Evolutionary conservation across 805 yeast genomes (phyloP), one percentile per base, ranked within the genome.

Genomic region (Danielozyma ontarioensis): DNA sequence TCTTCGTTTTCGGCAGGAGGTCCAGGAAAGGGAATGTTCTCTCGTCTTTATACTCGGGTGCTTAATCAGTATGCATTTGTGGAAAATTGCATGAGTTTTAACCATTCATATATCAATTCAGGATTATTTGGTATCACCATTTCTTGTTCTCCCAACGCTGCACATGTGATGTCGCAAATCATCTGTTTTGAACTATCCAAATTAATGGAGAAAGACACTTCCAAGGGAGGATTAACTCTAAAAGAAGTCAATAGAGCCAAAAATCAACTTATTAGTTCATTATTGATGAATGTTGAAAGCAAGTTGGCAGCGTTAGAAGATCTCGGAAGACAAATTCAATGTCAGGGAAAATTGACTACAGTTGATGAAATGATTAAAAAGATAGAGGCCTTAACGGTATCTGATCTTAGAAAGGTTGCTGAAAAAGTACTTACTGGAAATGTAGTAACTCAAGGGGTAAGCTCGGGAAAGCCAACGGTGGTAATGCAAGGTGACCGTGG

Each of bases 1-100:
- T 95, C 96, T 4, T 88, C 97, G 1, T 93, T 93, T 53, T 81
- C 94, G 13, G 97, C 98, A 7, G 98, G 98, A 44, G 98, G 98
- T 0, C 98, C 98, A 13, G 98, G 98, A 34, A 93, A 93, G 59
- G 98, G 98, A 3, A 89, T 93, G 97, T 93, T 88, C 56, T 86
- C 96, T 3, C 73, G 97, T 38, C 74, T 94, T 16, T 93, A 88
- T 64, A 86, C 96, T 0, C 78, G 88, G 46, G 95, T 93, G 2
- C 69, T 93, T 53, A 90, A 90, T 60, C 93, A 83, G 55, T 85
- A 83, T 54, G 95, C 94, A 25, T 89, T 83, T 55, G 79, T 93
- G 32, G 98, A 93, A 53, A 81, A 83, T 49, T 87, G 96, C 56
- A 68, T 79, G 48, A 76, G 94, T 5, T 88, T 89, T 64, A 87